Evolutionary conservation across 495 filamentous ascomycete genomes (phyloP), one percentile per base, ranked within the genome.

Genomic region (Aspergillus wentii): DNA sequence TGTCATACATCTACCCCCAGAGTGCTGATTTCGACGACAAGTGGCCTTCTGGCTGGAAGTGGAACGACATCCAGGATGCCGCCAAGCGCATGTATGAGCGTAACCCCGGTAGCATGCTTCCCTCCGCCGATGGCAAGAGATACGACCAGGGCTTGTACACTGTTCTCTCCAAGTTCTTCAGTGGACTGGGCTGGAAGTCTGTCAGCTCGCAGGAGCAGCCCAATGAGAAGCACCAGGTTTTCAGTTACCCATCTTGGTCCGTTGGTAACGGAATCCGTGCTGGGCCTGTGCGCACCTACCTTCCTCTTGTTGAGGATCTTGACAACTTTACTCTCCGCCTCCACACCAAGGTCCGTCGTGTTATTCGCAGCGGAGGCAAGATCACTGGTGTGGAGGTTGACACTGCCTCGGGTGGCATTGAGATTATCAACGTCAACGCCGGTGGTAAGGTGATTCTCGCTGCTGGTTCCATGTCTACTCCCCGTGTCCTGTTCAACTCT

Each of bases 31-130:
- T 81, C 72, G 76, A 86, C 49, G 72, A 74, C 57, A 78, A 82
- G 49, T 86, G 85, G 62, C 83, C 83, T 5, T 31, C 56, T 22
- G 81, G 81, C 32, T 86, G 84, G 83, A 78, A 83, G 59, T 64
- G 72, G 21, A 46, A 57, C 5, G 81, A 86, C 52, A 65, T 86
- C 53, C 40, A 52, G 35, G 57, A 61, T 29, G 72, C 81, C 8
- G 74, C 72, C 26, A 50, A 57, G 21, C 64, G 74, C 3, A 72
- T 83, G 17, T 85, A 85, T 60, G 57, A 62, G 19, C 72, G 77
- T 43, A 85, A 85, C 47, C 80, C 82, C 2, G 78, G 81, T 16
- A 85, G 81, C 27, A 74, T 79, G 49, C 64, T 66, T 20, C 81
- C 84, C 2, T 85, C 80, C 3, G 54, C 57, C 43, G 80, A 88